Base-by-base conservation (phyloP, 2,329 filamentous ascomycete genomes). In the Fusarium sublunatum region DNA sequence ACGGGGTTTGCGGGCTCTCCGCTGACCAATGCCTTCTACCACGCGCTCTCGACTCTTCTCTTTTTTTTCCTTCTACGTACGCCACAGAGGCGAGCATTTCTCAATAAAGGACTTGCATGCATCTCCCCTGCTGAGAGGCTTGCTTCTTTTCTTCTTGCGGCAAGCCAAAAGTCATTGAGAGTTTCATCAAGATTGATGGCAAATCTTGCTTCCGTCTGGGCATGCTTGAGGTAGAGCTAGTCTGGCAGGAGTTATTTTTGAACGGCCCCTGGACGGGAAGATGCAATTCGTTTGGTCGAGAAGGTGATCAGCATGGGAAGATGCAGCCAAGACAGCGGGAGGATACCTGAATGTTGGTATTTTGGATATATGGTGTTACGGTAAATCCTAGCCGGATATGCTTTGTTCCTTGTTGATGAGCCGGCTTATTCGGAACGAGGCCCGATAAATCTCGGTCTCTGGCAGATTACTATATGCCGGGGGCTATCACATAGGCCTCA, bases 251-350 rank as follows among this genome's bases (percentile, higher is more conserved):
- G 10, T 35, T 67, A 42, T 61, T 61, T 54, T 54, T 51, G 61
- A 64, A 41, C 25, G 2, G 13, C 5, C 10, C 10, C 10, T 13
- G 19, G 42, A 55, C 29, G 46, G 19, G 19, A 53, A 49, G 49
- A 35, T 22, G 12, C 8, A 24, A 31, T 29, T 15, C 8, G 22
- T n/a, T 36, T 11, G 34, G 35, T 51, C 39, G 7, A 4, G 57
- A 40, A 39, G 47, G 26, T 43, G 11, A 46, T 44, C n/a, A 36
- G 12, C 55, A 19, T 40, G 50, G 42, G 32, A 31, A 13, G 12
- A 44, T 62, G 57, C 45, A 58, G 53, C 32, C 44, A 65, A 61
- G 31, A 38, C 43, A 58, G 35, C 19, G 19, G 49, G 42, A 60
- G 22, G 19, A 36, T 10, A 19, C 40, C 15, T 40, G 34, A 29